Evolutionary conservation across 139 green algal genomes (phyloP), one percentile per base, ranked within the genome.

Genomic region (Dunaliella primolecta): DNA sequence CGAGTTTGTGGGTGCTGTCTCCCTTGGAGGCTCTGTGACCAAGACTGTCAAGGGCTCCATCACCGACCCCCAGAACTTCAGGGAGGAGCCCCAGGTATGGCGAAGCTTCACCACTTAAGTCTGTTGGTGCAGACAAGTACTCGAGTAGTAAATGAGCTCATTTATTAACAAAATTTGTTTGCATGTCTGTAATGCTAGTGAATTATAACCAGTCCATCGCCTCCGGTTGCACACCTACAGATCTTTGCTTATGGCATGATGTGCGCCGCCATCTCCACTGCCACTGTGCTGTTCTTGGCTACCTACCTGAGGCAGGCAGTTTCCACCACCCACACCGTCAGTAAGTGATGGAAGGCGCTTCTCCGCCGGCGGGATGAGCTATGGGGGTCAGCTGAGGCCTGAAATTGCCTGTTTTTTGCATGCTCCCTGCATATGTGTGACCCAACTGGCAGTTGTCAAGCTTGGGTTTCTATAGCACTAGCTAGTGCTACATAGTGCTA

Each of bases 291-390:
- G 37, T 78, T 92, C 35, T 1, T 95, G 1, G 93, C 93, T 27
- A 92, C 91, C 29, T 89, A 90, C 85, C 74, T 90, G 76, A 86
- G 89, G 80, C 86, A 94, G 70, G 89, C 91, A 2, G 93, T 95
- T 33, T 93, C 88, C 31, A 94, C 91, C 27, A 95, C 93, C 23
- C 93, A 94, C 88, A 92, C 90, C 74, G 91, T 90, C n/a, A n/a
- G n/a, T n/a, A n/a, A n/a, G n/a, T n/a, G n/a, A n/a, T n/a, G n/a
- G n/a, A n/a, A n/a, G n/a, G n/a, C n/a, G n/a, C n/a, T n/a, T n/a
- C n/a, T n/a, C n/a, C n/a, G n/a, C n/a, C n/a, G n/a, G n/a, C n/a
- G n/a, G n/a, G n/a, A n/a, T n/a, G n/a, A n/a, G n/a, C n/a, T n/a
- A n/a, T n/a, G n/a, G n/a, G n/a, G n/a, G n/a, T n/a, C n/a, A n/a